Evolutionary conservation across 1,139 yeast genomes (phyloP), one percentile per base, ranked within the genome.

Genomic region (Geotrichum carabidarum): DNA sequence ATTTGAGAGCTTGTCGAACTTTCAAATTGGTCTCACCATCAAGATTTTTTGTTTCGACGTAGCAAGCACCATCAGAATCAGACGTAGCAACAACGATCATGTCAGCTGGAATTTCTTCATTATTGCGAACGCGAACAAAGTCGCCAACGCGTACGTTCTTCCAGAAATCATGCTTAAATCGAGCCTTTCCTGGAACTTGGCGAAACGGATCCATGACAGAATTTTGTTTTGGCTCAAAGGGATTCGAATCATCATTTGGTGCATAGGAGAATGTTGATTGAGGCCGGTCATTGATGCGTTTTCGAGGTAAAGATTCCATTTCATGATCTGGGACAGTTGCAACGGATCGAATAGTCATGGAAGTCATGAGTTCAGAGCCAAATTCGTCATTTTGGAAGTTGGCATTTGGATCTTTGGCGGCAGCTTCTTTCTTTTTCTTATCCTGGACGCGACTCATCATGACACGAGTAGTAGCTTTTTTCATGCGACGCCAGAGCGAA

Each of bases 11-110:
- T 60, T 82, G 84, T 59, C 89, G 85, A 50, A 82, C 81, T 70
- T 93, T 93, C 68, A 93, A 77, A 68, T 93, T 93, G 4, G 98
- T 89, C 71, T 93, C 99, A 68, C 99, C 99, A 71, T 93, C 98
- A 63, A 93, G 78, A 68, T 93, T 93, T 66, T 90, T 91, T 0
- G 99, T 93, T 70, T 93, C 98, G 44, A 91, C 83, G 65, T 84
- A 91, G 71, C 98, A 91, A 47, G 85, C 90, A 44, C 96, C 96
- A 67, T 93, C 98, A 1, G 78, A 69, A 67, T 91, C 97, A 0
- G 95, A 85, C 0, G 96, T 83, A 1, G 96, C 81, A 45, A 93
- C 67, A 34, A 91, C 73, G 15, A 89, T 78, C 38, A 91, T 71
- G 73, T 93, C 99, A 8, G 97, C 97, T 1, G 99, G 99, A 31